phyloP scores from a whole-genome alignment of 169 alveolate genomes.

The Eimeria necatrix region DNA sequence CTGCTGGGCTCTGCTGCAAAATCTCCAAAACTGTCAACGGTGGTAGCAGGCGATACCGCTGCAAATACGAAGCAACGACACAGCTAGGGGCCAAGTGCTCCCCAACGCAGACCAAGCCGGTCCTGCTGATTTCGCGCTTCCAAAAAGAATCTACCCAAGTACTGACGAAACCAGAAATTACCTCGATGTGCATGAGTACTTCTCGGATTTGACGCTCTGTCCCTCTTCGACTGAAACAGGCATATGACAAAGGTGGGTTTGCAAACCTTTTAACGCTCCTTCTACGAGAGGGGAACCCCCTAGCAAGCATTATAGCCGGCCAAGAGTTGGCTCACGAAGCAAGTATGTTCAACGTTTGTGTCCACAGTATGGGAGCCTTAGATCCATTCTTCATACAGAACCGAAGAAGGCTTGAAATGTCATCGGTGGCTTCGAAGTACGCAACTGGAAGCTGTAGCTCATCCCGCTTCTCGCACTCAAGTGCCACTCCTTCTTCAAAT shows the following conservation, averaged over 20 bases:
- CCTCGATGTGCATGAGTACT: constrained; percentile 76
- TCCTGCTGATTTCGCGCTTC: too few relatives aligned
- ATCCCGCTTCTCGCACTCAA: constrained; percentile 69
- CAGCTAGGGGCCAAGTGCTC: not conserved
- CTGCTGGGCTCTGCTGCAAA: constrained; percentile 73
- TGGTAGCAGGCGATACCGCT: constrained; percentile 77
- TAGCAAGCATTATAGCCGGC: not conserved
- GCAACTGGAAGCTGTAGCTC: constrained; percentile 76
- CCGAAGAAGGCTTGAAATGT: constrained; percentile 54
- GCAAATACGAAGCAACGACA: constrained; percentile 2
- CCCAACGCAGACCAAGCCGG: not conserved
- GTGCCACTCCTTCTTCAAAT: constrained; percentile 74
- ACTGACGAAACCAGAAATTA: constrained; percentile 11
- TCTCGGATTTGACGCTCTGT: constrained; percentile 76
- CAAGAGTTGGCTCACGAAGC: constrained; percentile 64
- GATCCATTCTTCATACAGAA: constrained; percentile 74
- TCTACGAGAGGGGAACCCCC: not conserved
- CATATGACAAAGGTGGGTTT: not conserved
- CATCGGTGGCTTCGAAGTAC: constrained; percentile 47
- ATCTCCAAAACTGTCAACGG: constrained; percentile 81
- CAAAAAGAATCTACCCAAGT: too few relatives aligned
- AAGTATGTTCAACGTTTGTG: constrained; percentile 72
- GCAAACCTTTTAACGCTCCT: not conserved
- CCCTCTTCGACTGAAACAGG: constrained; percentile 65
- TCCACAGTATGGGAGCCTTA: constrained; percentile 73